These are phyloP conservation scores for Hortiboletus campestris DNA, from an alignment of 768 basidiomycete species.

Conservation along the genomic window DNA sequence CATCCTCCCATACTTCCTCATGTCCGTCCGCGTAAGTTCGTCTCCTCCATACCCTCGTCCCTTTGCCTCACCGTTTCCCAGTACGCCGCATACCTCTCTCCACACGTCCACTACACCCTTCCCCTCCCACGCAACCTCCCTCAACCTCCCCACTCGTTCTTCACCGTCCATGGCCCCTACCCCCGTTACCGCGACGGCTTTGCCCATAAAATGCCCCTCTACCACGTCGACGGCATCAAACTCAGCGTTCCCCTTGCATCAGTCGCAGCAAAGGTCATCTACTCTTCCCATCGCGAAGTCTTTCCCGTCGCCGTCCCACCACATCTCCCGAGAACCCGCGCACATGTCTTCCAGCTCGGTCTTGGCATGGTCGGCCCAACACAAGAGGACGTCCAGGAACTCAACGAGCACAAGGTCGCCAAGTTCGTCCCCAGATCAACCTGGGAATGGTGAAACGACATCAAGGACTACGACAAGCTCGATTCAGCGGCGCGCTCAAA, in stretches of 20 bases:
- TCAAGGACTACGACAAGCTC: conserved; percentile 20
- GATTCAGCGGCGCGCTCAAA: conserved; percentile 23
- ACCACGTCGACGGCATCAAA: conserved; percentile 29
- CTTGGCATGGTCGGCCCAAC: conserved; percentile 40
- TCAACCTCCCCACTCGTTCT: conserved; percentile 28
- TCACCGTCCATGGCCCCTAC: conserved; percentile 44
- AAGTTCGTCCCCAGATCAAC: conserved; percentile 20
- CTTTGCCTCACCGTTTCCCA: conserved; percentile 24
- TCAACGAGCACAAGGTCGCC: conserved; percentile 46
- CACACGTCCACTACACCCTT: conserved; percentile 57
- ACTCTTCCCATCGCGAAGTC: conserved; percentile 56
- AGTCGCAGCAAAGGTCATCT: conserved; percentile 60
- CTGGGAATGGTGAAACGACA: conserved; percentile 25
- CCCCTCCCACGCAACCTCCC: conserved; percentile 38
- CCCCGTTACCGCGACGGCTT: conserved; percentile 42
- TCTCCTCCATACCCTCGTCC: neutral
- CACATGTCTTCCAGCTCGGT: conserved; percentile 26
- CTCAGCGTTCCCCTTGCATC: conserved; percentile 45
- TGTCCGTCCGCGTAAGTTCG: conserved; percentile 45
- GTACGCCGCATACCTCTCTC: conserved; percentile 59
- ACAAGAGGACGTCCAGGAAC: conserved; percentile 57
- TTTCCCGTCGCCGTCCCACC: conserved; percentile 43
- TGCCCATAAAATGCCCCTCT: conserved; percentile 31
- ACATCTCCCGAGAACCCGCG: conserved; percentile 33
- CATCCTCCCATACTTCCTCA: conserved; percentile 47